A percentile compares a stretch with the other conserved stretches of the same genome.
phyloP scores from a whole-genome alignment of 305 asterid genomes.

The Petunia hybrid region DNA sequence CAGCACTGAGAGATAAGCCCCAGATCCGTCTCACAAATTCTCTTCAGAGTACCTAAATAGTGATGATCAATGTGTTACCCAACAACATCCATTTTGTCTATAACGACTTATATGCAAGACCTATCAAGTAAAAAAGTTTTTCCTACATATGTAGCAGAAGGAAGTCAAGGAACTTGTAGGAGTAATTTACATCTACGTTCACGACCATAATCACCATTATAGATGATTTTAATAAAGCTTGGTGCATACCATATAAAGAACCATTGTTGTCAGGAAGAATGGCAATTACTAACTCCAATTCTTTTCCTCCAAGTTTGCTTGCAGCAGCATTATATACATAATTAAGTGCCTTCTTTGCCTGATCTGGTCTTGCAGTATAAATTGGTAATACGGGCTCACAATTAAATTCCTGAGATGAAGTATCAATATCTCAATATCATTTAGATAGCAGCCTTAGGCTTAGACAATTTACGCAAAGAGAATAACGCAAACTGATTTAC shows the following conservation, averaged over 20 bases:
- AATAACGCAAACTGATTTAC: not conserved
- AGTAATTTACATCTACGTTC: not conserved
- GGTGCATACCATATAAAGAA: constrained; percentile 45
- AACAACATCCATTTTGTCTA: not conserved
- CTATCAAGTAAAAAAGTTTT: not conserved
- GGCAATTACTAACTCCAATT: constrained; percentile 48
- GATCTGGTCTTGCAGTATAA: constrained; percentile 47
- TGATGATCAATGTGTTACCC: not conserved
- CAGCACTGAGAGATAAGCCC: constrained; percentile 56
- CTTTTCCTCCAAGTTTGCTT: constrained; percentile 42
- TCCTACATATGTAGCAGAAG: not conserved
- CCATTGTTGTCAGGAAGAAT: constrained; percentile 55
- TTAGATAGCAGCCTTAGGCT: not conserved
- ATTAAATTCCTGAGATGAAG: constrained; percentile 46
- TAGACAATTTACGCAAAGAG: not conserved
- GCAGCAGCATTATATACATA: constrained; percentile 46
- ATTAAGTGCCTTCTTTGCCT: constrained; percentile 47
- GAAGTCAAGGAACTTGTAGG: not conserved
- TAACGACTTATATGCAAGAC: not conserved
- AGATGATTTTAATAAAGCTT: not conserved
- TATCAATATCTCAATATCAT: not conserved
- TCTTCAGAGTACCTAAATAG: constrained; percentile 46
- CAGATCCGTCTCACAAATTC: constrained; percentile 52
- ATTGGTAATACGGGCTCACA: constrained; percentile 48
- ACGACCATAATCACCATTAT: not conserved